Evolutionary conservation across 139 green algal genomes (phyloP), one percentile per base, ranked within the genome.

Genomic region (Bryopsis sp.): DNA sequence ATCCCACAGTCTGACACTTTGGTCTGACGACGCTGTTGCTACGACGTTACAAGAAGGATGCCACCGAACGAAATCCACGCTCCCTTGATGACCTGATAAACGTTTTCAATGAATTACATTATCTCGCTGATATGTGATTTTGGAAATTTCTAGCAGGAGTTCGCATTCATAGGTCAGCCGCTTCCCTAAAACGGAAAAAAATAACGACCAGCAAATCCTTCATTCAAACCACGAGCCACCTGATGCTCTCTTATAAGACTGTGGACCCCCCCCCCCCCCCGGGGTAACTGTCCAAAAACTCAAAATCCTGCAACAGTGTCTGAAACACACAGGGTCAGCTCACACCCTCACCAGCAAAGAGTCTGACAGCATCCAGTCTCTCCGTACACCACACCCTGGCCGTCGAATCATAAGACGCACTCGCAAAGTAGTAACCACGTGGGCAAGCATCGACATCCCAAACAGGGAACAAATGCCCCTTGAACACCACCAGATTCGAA

Each of bases 401-500:
- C 15, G 50, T 35, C 15, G 6, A 26, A 28, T 61, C 50, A 22
- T 36, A 36, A 6, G 50, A 61, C 6, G 8, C 50, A 26, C 50
- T 61, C 50, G 33, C 6, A 26, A 61, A 61, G 50, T 61, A 61
- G 50, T 61, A 61, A 6, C 50, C 50, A 26, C 31, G 24, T 11
- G 50, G 50, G 19, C 50, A 61, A 26, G 19, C 50, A 28, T 28
- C 50, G 24, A 61, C 50, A 28, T 61, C 50, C 8, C 31, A 26
- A 6, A 61, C 50, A 36, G 50, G 50, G 24, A 35, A 61, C 50
- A 61, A 26, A 32, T 61, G 50, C 6, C 50, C 50, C 19, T 61
- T 61, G 50, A 61, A 61, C 6, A 61, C 50, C 6, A 22, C 31
- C 6, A 61, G 31, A 32, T 61, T 61, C 6, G 50, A 22, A 11